These are phyloP conservation scores for Huntiella moniliformis DNA, from an alignment of 2,329 filamentous ascomycete genomes.

Conservation along the genomic window DNA sequence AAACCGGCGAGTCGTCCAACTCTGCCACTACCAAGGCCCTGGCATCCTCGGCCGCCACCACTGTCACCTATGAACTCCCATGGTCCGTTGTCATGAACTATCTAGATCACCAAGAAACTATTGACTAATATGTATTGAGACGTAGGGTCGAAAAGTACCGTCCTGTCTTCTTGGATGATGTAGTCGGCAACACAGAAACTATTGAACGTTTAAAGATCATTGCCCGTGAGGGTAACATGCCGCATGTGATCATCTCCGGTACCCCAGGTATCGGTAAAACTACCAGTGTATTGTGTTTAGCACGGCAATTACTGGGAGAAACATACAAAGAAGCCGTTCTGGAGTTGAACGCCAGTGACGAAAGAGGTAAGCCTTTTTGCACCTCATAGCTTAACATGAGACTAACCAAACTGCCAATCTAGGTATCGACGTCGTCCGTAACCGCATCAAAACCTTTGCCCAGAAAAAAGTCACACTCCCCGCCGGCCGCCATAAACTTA, in stretches of 20 bases:
- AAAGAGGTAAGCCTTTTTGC: conserved; percentile 44
- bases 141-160: conserved; percentile 94
- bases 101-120: background rate
- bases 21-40: conserved; percentile 38
- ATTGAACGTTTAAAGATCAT: conserved; percentile 97
- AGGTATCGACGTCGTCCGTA: conserved; percentile 93
- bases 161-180: conserved; percentile 83
- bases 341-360: conserved; percentile 90
- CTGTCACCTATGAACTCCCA: conserved; percentile 53
- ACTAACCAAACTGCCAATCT: background rate
- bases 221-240: conserved; percentile 97
- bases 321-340: conserved; percentile 94
- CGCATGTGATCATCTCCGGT: conserved; percentile 96
- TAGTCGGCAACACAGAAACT: conserved; percentile 95
- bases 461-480: conserved; percentile 97
- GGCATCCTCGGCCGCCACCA: conserved; percentile 29
- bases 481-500: conserved; percentile 76
- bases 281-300: conserved; percentile 82
- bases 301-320: conserved; percentile 76
- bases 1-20: conserved; percentile 41
- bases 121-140: conserved; percentile 13
- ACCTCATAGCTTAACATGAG: conserved; percentile 20
- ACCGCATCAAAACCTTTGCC: conserved; percentile 93
- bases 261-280: conserved; percentile 99
- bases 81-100: conserved; percentile 33